phyloP scores from a whole-genome alignment of 139 green algal genomes.

The Chlamydomonas sphaeroides region DNA sequence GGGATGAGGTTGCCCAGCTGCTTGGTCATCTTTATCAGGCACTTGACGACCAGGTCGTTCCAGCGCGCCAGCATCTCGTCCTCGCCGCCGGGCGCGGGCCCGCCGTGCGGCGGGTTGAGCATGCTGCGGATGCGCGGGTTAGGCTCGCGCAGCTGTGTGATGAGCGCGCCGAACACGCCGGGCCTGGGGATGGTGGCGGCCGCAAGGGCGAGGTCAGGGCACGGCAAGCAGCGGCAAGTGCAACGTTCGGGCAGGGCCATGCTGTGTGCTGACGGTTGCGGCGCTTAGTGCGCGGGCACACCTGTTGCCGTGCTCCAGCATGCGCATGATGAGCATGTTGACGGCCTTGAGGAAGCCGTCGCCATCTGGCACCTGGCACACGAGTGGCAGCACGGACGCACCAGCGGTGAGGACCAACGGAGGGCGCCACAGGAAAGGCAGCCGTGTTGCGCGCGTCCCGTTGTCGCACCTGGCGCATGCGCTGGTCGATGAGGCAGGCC shows the following conservation, averaged over 20 bases:
- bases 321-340: constrained; percentile 96
- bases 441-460: too few species aligned
- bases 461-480: constrained; percentile 32
- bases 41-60: constrained; percentile 94
- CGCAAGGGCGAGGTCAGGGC: too few species aligned
- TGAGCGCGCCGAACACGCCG: constrained; percentile 79
- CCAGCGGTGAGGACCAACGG: too few species aligned
- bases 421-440: too few species aligned
- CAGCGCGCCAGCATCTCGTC: constrained; percentile 57
- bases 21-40: constrained; percentile 97
- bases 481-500: constrained; percentile 41
- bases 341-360: constrained; percentile 77
- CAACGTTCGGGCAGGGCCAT: too few species aligned
- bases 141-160: constrained; percentile 75
- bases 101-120: not conserved
- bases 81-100: not conserved
- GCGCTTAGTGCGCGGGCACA: too few species aligned
- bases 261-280: too few species aligned
- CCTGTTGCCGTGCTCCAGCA: constrained; percentile 86
- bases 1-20: constrained; percentile 60
- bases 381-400: too few species aligned
- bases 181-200: constrained; percentile 54
- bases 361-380: constrained; percentile 41
- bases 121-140: constrained; percentile 33
- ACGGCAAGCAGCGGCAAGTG: too few species aligned